A percentile compares a stretch with the other conserved stretches of the same genome.
phyloP scores from a whole-genome alignment of 2,329 filamentous ascomycete species.

The Fusarium bactridioides region DNA sequence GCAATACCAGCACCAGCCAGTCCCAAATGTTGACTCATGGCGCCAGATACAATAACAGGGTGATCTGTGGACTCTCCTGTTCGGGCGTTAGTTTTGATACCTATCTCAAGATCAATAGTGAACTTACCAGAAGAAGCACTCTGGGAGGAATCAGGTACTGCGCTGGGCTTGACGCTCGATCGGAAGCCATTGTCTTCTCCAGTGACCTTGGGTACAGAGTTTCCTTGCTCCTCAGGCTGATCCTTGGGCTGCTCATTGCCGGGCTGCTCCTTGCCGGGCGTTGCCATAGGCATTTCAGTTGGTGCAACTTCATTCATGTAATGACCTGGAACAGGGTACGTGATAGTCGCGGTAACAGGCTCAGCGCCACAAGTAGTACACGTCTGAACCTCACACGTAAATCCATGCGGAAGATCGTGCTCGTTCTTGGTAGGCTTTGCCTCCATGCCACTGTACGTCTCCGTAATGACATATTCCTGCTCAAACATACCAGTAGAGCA shows the following conservation, averaged over 20 bases:
- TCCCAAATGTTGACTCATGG: neutral
- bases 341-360: slow-evolving; percentile 25
- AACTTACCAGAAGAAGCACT: slow-evolving; percentile 5
- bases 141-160: neutral
- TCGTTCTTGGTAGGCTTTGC: slow-evolving; percentile 5
- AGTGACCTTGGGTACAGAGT: neutral
- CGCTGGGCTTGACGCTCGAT: slow-evolving; percentile 5
- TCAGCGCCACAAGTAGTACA: slow-evolving; percentile 18
- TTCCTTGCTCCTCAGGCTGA: neutral
- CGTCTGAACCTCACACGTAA: slow-evolving; percentile 26
- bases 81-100: neutral
- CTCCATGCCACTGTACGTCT: slow-evolving; percentile 22
- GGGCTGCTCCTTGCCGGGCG: neutral
- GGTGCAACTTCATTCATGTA: slow-evolving; percentile 49
- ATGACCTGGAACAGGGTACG: slow-evolving; percentile 11
- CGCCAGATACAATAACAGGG: slow-evolving; percentile 11
- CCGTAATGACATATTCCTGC: slow-evolving; percentile 22
- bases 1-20: neutral
- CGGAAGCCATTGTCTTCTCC: neutral
- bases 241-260: neutral
- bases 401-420: slow-evolving; percentile 16
- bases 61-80: neutral
- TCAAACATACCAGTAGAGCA: slow-evolving; percentile 20
- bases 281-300: neutral
- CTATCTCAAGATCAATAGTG: neutral